Conservation (phyloP, 164 flowering plant species). For the Liquidambar formosana region DNA sequence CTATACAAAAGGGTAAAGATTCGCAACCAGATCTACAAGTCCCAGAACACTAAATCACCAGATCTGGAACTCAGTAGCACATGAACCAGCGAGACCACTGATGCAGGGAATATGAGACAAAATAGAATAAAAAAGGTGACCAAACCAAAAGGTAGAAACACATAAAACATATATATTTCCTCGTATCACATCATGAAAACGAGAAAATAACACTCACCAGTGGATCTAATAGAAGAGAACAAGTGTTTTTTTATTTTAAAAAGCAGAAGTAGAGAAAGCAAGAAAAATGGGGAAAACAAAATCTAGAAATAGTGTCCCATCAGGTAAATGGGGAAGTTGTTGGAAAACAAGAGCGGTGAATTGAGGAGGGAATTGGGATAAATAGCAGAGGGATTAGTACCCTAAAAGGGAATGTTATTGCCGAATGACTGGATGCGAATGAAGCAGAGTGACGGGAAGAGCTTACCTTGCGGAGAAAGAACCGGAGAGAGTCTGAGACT, state of each 20-base stretch:
- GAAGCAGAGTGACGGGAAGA: background rate
- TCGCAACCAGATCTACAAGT: too few relatives aligned
- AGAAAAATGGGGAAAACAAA: background rate
- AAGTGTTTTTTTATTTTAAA: background rate
- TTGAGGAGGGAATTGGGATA: background rate
- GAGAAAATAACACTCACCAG: background rate
- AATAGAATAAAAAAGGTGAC: too few relatives aligned
- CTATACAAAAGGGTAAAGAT: too few relatives aligned
- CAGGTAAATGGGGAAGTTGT: background rate
- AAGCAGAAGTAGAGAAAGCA: background rate
- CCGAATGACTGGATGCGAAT: background rate
- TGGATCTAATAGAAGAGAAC: background rate
- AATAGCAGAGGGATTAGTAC: background rate
- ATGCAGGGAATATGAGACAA: too few relatives aligned
- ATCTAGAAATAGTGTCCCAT: background rate
- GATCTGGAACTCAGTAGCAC: too few relatives aligned
- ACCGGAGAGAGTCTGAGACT: background rate
- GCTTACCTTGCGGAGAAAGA: background rate
- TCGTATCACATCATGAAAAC: too few relatives aligned
- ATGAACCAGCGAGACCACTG: too few relatives aligned
- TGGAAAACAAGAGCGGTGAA: background rate
- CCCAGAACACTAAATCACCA: too few relatives aligned
- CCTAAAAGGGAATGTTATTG: background rate
- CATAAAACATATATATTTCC: too few relatives aligned
- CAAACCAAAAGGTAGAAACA: too few relatives aligned